A percentile compares a stretch with the other conserved stretches of the same genome.
Evolutionary conservation across 2,329 filamentous ascomycete species (phyloP).

Genomic region (Xylariaceae sp.): DNA sequence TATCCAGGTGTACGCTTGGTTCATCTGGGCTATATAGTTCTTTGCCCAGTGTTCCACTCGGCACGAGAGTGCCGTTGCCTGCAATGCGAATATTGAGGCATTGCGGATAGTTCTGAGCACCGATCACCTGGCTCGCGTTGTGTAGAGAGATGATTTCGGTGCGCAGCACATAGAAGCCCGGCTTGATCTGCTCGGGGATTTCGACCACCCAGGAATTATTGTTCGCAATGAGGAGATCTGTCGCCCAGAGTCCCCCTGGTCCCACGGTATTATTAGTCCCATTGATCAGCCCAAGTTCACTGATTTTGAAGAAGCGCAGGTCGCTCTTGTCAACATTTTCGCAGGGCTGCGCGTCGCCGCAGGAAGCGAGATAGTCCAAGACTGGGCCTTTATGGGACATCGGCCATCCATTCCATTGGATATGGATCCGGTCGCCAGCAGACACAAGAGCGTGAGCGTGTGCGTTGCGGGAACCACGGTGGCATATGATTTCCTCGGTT

Average conservation of each 20-base stretch:
- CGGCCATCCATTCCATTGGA: conserved; percentile 50
- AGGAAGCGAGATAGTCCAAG: conserved; percentile 49
- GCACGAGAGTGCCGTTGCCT: conserved; percentile 48
- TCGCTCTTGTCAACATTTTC: conserved; percentile 43
- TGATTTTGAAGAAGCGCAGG: conserved; percentile 48
- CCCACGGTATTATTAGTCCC: conserved; percentile 33
- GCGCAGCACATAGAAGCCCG: conserved; percentile 59
- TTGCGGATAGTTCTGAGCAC: conserved; percentile 60
- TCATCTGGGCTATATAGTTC: conserved; percentile 37
- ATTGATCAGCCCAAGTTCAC: conserved; percentile 40
- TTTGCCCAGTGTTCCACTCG: conserved; percentile 33
- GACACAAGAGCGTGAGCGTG: conserved; percentile 43
- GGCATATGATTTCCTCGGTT: conserved; percentile 48
- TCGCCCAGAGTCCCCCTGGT: conserved; percentile 44
- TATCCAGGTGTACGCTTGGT: conserved; percentile 36
- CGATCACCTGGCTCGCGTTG: conserved; percentile 48
- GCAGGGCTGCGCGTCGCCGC: conserved; percentile 43
- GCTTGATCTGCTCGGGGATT: conserved; percentile 51
- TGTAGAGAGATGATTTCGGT: conserved; percentile 61
- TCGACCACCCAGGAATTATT: conserved; percentile 58
- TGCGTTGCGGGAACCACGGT: conserved; percentile 43
- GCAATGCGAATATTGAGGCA: conserved; percentile 65
- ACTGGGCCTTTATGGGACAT: conserved; percentile 48
- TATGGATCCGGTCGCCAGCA: conserved; percentile 46
- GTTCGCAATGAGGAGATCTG: conserved; percentile 53